Base-by-base conservation (phyloP, 345 rosid species). In the Streptanthus diversifolius region DNA sequence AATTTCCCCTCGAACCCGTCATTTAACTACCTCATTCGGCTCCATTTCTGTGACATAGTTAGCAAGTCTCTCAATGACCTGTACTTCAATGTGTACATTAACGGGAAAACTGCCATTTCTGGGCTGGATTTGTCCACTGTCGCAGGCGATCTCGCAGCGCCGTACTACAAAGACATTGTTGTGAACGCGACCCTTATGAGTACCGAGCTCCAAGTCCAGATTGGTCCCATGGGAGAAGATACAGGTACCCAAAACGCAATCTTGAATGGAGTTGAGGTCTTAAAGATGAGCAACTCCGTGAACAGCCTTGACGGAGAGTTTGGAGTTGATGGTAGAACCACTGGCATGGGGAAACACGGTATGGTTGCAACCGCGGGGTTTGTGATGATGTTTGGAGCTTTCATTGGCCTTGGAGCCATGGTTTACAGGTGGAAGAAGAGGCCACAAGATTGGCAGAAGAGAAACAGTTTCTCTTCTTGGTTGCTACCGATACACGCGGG, bases 341-440 rank as follows among this genome's bases (percentile, higher is more conserved):
- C 33, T 10, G 17, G 41, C 24, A 60, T 78, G 21, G 75, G 80
- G 40, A 76, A 65, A 51, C 83, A 81, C 5, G 82, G 83, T 7
- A 70, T 85, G 6, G 89, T 90, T 36, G 93, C 88, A 58, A 86
- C 85, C 1, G 93, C 87, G 0, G 96, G 96, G n/a, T 88, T 90
- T 32, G 93, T 84, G 8, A 85, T 90, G 96, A 88, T 88, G 96
- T 90, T 90, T 51, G 96, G 96, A 21, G 96, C 96, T 4, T 86
- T 90, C 66, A 82, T 83, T 15, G 96, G 96, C 6, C 84, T 90
- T 11, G 96, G 96, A 32, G 93, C 96, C 30, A 87, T 90, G 96
- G 88, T 90, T 51, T 71, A 86, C 33, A 87, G 76, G 74, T 87
- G 92, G 96, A 88, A 85, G 59, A 90, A 80, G 74, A 83, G 96